Evolutionary conservation across 2,329 filamentous ascomycete species (phyloP), one percentile per base, ranked within the genome.

Genomic region (Mycocentrospora acerina): DNA sequence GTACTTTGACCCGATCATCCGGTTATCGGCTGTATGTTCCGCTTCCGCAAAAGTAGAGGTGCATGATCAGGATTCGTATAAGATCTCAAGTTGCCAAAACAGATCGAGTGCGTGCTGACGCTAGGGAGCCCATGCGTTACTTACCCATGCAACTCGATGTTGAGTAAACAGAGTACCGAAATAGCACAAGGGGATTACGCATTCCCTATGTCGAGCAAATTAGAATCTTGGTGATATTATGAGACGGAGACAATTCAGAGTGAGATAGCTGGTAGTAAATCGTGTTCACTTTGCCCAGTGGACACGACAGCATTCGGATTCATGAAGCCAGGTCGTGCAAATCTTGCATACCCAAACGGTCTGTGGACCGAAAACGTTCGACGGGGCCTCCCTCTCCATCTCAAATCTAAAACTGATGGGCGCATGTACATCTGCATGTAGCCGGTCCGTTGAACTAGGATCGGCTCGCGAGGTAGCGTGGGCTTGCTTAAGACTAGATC

Each of bases 11-110:
- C 54, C 53, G 51, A 40, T 36, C 32, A 30, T 36, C 44, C 27
- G 51, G 53, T 47, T 40, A 32, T 35, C 52, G 53, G 55, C 49
- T 48, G 31, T 44, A 46, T 34, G 48, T 33, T 51, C 39, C 46
- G 48, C 50, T 57, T 59, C 55, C 53, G 55, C 58, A 59, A 57
- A 61, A 61, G 54, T 53, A 62, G 44, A 37, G 37, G 46, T 44
- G 39, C 40, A 35, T 42, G 35, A 40, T 32, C 27, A 35, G 44
- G 33, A 33, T 35, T 35, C 35, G 51, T 51, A 44, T 34, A 43
- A 57, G 48, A 53, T 50, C 47, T 45, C 35, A 36, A 30, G 38
- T 48, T 29, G 40, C 36, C 40, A 34, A 36, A 46, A 34, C 32
- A 44, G 44, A 43, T 48, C 29, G 32, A 32, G 27, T 44, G 38